These are phyloP conservation scores for Tarenaya hassleriana DNA, from an alignment of 345 rosid species.

Conservation along the genomic window DNA sequence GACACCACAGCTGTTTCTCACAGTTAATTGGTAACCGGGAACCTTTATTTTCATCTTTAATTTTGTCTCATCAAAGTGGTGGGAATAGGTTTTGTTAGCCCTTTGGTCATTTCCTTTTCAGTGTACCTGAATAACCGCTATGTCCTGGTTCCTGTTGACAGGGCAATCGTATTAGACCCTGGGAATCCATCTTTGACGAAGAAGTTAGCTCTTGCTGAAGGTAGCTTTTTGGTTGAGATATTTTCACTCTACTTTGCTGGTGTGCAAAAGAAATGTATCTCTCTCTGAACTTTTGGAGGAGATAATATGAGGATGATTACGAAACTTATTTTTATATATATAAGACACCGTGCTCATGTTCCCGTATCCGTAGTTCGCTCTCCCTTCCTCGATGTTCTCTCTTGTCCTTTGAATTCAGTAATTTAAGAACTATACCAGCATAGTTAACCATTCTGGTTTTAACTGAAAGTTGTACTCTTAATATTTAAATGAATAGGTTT, in stretches of 20 bases:
- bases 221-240: constrained; percentile 34
- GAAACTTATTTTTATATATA: not conserved
- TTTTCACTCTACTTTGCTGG: too few relatives aligned
- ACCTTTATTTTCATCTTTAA: constrained; percentile 15
- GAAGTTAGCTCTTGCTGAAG: constrained; percentile 74
- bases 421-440: constrained; percentile 6
- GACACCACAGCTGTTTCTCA: constrained; percentile 6
- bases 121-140: constrained; percentile 14
- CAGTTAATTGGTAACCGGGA: constrained; percentile 5
- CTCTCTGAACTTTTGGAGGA: constrained; percentile 5
- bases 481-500: constrained; percentile 2
- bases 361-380: too few relatives aligned
- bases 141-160: constrained; percentile 27
- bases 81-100: too few relatives aligned
- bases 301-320: constrained; percentile 13
- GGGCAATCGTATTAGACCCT: constrained; percentile 86
- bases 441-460: constrained; percentile 15
- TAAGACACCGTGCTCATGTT: too few relatives aligned
- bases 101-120: too few relatives aligned
- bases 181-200: constrained; percentile 75
- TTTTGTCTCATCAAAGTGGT: constrained; percentile 15
- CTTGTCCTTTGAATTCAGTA: constrained; percentile 11
- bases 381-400: constrained; percentile 1
- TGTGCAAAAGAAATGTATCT: too few relatives aligned
- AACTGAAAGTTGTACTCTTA: constrained; percentile 21